Evolutionary conservation across 192 early-diverging fungal genomes (phyloP).

Genomic region (Dissophora globulifera): DNA sequence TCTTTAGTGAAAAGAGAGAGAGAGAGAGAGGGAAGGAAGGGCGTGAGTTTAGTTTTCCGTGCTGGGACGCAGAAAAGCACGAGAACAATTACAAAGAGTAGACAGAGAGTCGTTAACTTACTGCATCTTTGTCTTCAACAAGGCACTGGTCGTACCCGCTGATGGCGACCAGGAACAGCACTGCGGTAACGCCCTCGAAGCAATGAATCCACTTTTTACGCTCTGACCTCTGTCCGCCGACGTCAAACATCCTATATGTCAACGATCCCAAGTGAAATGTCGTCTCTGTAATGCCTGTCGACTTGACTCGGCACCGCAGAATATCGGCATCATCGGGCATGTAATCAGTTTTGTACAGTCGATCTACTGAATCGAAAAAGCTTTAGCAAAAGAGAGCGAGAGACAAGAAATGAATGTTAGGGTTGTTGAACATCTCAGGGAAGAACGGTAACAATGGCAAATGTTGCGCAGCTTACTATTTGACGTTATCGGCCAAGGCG

Average conservation of each 20-base stretch:
- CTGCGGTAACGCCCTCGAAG: slow-evolving; percentile 67
- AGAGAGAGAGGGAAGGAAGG: background rate
- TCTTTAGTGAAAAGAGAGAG: slow-evolving; percentile 19
- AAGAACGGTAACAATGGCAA: no score
- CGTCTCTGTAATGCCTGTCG: slow-evolving; percentile 72
- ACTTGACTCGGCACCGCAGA: slow-evolving; percentile 67
- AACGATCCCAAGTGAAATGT: slow-evolving; percentile 62
- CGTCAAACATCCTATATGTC: slow-evolving; percentile 70
- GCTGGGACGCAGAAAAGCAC: slow-evolving; percentile 1
- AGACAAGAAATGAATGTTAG: background rate
- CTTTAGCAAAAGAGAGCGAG: slow-evolving; percentile 31
- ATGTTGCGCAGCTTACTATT: no score
- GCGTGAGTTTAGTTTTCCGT: no score
- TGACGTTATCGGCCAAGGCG: slow-evolving; percentile 64
- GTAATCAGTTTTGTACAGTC: slow-evolving; percentile 56
- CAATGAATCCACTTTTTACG: slow-evolving; percentile 65
- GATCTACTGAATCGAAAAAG: slow-evolving; percentile 64
- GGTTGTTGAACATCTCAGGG: no score
- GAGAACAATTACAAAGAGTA: background rate
- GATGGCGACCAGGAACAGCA: slow-evolving; percentile 69
- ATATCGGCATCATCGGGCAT: slow-evolving; percentile 70
- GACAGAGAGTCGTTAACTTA: slow-evolving; percentile 32
- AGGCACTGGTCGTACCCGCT: slow-evolving; percentile 70
- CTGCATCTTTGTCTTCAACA: slow-evolving; percentile 59
- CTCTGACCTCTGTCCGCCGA: slow-evolving; percentile 66